Percentiles rank a stretch among this genome's conserved stretches.
Conservation (phyloP, 1,139 yeast species). For the Sugiyamaella japonica region DNA sequence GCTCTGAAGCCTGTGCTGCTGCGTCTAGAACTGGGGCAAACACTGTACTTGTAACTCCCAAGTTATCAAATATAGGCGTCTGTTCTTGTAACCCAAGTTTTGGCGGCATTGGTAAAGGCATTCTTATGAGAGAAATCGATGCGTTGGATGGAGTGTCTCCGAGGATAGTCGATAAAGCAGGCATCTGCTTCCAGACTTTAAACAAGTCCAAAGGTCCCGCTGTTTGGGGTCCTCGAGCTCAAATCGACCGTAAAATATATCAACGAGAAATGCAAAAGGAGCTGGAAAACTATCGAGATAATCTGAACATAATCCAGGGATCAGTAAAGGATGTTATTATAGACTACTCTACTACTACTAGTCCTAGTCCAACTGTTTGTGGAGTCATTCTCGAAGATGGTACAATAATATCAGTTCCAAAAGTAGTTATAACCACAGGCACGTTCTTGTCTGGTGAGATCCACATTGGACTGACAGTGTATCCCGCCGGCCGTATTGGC, state of each 20-base stretch:
- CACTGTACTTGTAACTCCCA: slow-evolving; percentile 80
- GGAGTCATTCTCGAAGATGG: slow-evolving; percentile 81
- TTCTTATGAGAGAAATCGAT: slow-evolving; percentile 86
- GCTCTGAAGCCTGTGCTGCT: slow-evolving; percentile 96
- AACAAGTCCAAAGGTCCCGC: slow-evolving; percentile 94
- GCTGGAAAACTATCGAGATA: slow-evolving; percentile 53
- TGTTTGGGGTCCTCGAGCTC: slow-evolving; percentile 98
- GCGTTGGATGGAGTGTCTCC: slow-evolving; percentile 94
- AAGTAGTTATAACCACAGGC: slow-evolving; percentile 91
- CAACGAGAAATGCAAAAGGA: slow-evolving; percentile 75
- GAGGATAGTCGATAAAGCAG: slow-evolving; percentile 83
- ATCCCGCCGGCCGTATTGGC: slow-evolving; percentile 92
- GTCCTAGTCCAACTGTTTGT: slow-evolving; percentile 42
- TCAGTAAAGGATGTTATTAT: slow-evolving; percentile 85
- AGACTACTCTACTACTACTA: slow-evolving; percentile 39
- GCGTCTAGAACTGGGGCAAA: slow-evolving; percentile 78
- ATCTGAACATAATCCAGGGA: slow-evolving; percentile 64
- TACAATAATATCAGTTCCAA: slow-evolving; percentile 54
- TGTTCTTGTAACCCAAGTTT: slow-evolving; percentile 97
- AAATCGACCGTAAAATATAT: slow-evolving; percentile 84
- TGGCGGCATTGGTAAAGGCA: slow-evolving; percentile 99
- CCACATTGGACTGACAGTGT: slow-evolving; percentile 77
- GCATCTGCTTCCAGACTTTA: slow-evolving; percentile 85
- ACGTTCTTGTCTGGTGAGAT: slow-evolving; percentile 94
- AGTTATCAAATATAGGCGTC: slow-evolving; percentile 73